A percentile compares a stretch with the other conserved stretches of the same genome.
phyloP scores from a whole-genome alignment of 2,329 filamentous ascomycete genomes.

The Monilinia vaccinii-corymbosi region DNA sequence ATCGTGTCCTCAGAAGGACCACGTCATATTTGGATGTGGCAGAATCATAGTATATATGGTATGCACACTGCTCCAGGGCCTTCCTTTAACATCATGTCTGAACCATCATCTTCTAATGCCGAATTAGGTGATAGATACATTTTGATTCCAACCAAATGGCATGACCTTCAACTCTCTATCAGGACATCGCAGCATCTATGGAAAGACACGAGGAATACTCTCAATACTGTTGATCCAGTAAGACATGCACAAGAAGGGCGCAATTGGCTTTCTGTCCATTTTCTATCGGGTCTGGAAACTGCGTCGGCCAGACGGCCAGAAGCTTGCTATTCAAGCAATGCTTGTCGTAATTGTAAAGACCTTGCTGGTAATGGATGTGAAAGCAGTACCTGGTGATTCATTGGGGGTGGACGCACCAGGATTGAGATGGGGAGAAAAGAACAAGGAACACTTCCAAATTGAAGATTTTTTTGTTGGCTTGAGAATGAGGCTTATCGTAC shows the following conservation, averaged over 20 bases:
- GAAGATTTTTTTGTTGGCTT: background rate
- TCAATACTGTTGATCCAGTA: too few relatives aligned
- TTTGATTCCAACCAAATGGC: too few relatives aligned
- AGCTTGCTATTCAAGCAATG: constrained; percentile 21
- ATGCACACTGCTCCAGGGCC: too few relatives aligned
- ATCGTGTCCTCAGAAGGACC: too few relatives aligned
- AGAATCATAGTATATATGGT: too few relatives aligned
- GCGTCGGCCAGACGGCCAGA: constrained; percentile 23
- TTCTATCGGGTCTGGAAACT: constrained; percentile 19
- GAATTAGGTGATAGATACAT: too few relatives aligned
- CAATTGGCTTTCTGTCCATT: constrained; percentile 22
- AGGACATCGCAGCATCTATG: too few relatives aligned
- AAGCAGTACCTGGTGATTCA: constrained; percentile 29
- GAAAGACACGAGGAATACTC: too few relatives aligned
- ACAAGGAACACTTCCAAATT: background rate
- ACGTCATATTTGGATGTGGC: too few relatives aligned
- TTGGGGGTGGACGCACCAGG: constrained; percentile 41
- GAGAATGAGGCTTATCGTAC: background rate
- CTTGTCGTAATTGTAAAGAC: constrained; percentile 16
- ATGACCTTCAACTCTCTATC: too few relatives aligned
- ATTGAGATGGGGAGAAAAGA: constrained; percentile 24
- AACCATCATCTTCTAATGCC: too few relatives aligned
- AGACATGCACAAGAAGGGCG: constrained; percentile 3
- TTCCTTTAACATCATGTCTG: too few relatives aligned
- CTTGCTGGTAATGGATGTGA: constrained; percentile 10